Percentiles rank a stretch among this genome's conserved stretches.
Evolutionary conservation across 2,329 filamentous ascomycete species (phyloP).

Genomic region (Penicillium sp.): DNA sequence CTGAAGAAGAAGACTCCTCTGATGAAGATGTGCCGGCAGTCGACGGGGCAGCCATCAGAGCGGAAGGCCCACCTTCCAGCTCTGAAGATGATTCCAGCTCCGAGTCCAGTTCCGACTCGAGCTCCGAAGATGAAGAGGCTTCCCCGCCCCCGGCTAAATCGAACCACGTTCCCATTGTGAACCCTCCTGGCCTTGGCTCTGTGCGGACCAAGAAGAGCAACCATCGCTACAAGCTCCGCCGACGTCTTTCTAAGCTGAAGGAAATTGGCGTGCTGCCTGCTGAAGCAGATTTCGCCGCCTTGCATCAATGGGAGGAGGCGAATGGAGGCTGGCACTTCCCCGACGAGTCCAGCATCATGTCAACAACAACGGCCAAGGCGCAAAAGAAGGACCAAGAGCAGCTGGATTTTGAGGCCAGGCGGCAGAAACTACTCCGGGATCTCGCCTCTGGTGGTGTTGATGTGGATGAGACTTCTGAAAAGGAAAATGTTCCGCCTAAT

Average conservation of each 20-base stretch:
- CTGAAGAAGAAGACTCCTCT: constrained; percentile 7
- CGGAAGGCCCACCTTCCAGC: background rate
- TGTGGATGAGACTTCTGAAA: constrained; percentile 33
- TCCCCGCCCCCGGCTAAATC: constrained; percentile 11
- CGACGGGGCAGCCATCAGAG: background rate
- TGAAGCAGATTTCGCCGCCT: constrained; percentile 52
- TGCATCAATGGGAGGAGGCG: constrained; percentile 39
- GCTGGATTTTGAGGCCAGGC: constrained; percentile 51
- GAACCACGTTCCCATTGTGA: constrained; percentile 18
- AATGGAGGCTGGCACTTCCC: constrained; percentile 26
- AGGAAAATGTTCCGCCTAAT: constrained; percentile 30
- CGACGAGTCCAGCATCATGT: constrained; percentile 16
- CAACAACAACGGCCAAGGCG: constrained; percentile 20
- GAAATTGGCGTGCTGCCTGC: constrained; percentile 51
- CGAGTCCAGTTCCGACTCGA: constrained; percentile 39
- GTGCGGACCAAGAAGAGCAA: constrained; percentile 56
- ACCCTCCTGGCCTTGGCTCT: constrained; percentile 51
- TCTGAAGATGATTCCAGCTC: constrained; percentile 17
- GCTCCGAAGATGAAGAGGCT: constrained; percentile 29
- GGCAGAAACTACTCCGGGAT: constrained; percentile 52
- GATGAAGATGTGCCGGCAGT: constrained; percentile 1
- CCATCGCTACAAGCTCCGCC: constrained; percentile 50
- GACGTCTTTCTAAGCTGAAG: constrained; percentile 54
- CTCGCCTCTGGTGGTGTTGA: constrained; percentile 55
- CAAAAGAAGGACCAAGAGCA: constrained; percentile 29